Evolutionary conservation across 2,329 filamentous ascomycete species (phyloP), one percentile per base, ranked within the genome.

Genomic region (Microcyclospora tardicrescens): DNA sequence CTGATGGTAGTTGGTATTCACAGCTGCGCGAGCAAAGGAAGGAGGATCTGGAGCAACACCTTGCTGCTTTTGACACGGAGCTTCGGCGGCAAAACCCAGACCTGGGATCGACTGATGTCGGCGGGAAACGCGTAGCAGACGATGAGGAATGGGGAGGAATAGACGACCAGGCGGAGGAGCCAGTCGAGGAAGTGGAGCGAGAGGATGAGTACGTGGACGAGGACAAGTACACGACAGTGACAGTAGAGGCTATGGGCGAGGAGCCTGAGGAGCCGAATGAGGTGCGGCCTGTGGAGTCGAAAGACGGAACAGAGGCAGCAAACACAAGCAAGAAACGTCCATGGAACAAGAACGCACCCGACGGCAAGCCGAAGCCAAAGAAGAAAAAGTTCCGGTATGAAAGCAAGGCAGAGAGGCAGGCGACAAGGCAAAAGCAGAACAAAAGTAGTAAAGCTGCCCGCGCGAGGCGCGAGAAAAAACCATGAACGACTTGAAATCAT

Each of bases 141-240:
- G 40, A 37, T 8, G 24, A 11, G 16, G 43, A 45, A 8, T 50
- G 44, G 34, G 40, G 38, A 6, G 51, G 47, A 0, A 44, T 49
- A n/a, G 45, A 47, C 8, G 43, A 41, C 11, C 13, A 35, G 19
- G 28, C 31, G 4, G 8, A 27, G 15, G 38, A 43, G 16, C 47
- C 40, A 16, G 46, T 15, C 24, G 28, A 49, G 29, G 44, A 45
- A n/a, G 40, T 49, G 1, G 42, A 43, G 5, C 43, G 41, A 50
- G 83, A 94, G 58, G 86, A 89, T 49, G 86, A 96, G 60, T 98
- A 95, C 63, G 75, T 95, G 48, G 91, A 98, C 60, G 91, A 96
- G 59, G 89, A 95, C 60, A 83, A 82, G 57, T 95, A 85, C 59
- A 96, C 91, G 1, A 94, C 85, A 1, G 91, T 98, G 16, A 95